A percentile compares a stretch with the other conserved stretches of the same genome.
These are phyloP conservation scores for Solanum tacnaense DNA, from an alignment of 257 asterid species.

Conservation along the genomic window DNA sequence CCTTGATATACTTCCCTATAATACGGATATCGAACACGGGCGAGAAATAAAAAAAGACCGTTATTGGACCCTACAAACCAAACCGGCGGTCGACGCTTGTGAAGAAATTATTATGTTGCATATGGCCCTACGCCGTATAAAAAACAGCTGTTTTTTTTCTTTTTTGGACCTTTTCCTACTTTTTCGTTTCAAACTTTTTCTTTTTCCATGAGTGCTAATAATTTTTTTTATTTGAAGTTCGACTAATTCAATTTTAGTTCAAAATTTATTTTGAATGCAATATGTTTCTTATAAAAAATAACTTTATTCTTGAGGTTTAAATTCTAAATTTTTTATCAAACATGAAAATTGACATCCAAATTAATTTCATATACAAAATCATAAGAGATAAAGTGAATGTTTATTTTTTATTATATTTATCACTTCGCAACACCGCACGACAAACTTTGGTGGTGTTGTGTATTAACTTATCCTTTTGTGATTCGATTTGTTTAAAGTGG, in stretches of 20 bases:
- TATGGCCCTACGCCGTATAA: not conserved
- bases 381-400: too few relatives aligned
- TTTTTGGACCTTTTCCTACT: not conserved
- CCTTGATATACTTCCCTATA: too few relatives aligned
- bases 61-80: not conserved
- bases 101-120: not conserved
- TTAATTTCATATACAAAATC: too few relatives aligned
- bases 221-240: fast-evolving
- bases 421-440: fast-evolving
- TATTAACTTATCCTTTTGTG: not conserved
- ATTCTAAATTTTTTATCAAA: not conserved
- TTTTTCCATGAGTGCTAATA: not conserved
- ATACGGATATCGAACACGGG: too few relatives aligned
- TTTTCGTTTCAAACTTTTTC: not conserved
- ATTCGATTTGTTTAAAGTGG: not conserved
- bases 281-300: fast-evolving
- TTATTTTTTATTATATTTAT: not conserved
- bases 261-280: not conserved
- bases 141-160: too few relatives aligned
- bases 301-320: not conserved
- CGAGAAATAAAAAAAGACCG: not conserved
- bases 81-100: not conserved
- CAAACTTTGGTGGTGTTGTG: not conserved
- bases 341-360: not conserved
- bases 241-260: not conserved